phyloP scores from a whole-genome alignment of 139 green algal genomes.

The Diplosphaera chodatii region DNA sequence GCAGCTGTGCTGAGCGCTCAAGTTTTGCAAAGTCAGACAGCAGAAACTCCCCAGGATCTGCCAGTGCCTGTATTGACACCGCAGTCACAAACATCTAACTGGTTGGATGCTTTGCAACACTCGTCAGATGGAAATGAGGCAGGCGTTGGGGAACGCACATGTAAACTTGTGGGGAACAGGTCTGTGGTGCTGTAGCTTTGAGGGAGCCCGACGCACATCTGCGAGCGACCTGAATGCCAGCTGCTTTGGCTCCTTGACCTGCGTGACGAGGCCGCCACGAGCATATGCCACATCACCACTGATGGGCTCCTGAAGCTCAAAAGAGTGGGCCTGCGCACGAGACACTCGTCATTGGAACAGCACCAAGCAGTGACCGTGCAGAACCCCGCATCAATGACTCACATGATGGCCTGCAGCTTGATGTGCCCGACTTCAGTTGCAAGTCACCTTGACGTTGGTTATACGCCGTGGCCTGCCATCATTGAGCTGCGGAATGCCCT shows the following conservation, averaged over 20 bases:
- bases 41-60: slow-evolving; percentile 89
- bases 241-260: slow-evolving; percentile 85
- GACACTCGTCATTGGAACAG: too few species aligned
- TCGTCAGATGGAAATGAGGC: too few species aligned
- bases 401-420: too few species aligned
- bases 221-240: slow-evolving; percentile 75
- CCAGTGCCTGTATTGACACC: slow-evolving; percentile 58
- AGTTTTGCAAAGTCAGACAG: slow-evolving; percentile 96
- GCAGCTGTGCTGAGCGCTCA: slow-evolving; percentile 81
- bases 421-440: too few species aligned
- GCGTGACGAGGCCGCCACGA: slow-evolving; percentile 82
- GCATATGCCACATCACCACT: slow-evolving; percentile 37
- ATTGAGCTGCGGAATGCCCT: slow-evolving; percentile 86
- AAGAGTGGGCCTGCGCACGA: slow-evolving; percentile 67
- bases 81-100: too few species aligned
- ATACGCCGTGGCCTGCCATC: slow-evolving; percentile 59
- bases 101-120: too few species aligned
- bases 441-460: slow-evolving; percentile 72
- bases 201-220: too few species aligned
- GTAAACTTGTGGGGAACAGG: too few species aligned
- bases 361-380: too few species aligned
- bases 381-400: too few species aligned
- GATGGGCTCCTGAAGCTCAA: slow-evolving; percentile 91
- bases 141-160: too few species aligned
- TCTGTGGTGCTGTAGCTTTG: too few species aligned